phyloP scores from a whole-genome alignment of 176 grass and related monocot genomes.

The Musa itinerans region DNA sequence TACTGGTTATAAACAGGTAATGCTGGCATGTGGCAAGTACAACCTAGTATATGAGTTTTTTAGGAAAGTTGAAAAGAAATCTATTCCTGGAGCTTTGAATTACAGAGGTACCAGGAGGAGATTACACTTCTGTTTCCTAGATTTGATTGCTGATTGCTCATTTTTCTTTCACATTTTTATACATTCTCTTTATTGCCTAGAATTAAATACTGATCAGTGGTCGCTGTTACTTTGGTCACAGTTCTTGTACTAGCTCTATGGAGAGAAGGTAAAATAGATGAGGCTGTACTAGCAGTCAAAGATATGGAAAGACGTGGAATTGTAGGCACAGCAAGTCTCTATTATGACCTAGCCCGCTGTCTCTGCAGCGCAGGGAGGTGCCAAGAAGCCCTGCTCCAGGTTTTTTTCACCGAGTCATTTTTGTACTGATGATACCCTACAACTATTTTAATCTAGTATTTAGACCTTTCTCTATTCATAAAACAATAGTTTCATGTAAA shows the following conservation, averaged over 20 bases:
- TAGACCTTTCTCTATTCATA: conserved; percentile 7
- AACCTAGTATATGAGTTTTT: conserved; percentile 94
- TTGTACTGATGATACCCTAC: background rate
- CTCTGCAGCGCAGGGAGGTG: conserved; percentile 78
- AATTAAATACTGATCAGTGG: conserved; percentile 7
- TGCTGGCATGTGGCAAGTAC: conserved; percentile 93
- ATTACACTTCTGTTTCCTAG: background rate
- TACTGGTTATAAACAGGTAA: conserved; percentile 45
- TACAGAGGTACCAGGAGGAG: conserved; percentile 53
- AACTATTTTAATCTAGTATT: background rate
- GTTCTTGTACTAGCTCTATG: conserved; percentile 89
- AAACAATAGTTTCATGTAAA: background rate
- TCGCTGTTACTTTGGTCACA: conserved; percentile 21
- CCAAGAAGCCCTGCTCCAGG: conserved; percentile 93
- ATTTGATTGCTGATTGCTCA: conserved; percentile 7
- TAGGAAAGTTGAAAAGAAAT: conserved; percentile 56
- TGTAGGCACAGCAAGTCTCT: conserved; percentile 84
- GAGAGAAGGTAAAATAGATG: conserved; percentile 85
- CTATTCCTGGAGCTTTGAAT: conserved; percentile 69
- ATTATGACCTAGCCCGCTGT: conserved; percentile 94
- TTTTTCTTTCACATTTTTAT: background rate
- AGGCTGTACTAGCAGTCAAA: conserved; percentile 70
- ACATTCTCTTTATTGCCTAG: background rate
- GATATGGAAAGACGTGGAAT: conserved; percentile 91
- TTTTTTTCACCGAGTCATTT: conserved; percentile 8